Evolutionary conservation across 768 basidiomycete species (phyloP), one percentile per base, ranked within the genome.

Genomic region (Rhodotorula sphaerocarpa): DNA sequence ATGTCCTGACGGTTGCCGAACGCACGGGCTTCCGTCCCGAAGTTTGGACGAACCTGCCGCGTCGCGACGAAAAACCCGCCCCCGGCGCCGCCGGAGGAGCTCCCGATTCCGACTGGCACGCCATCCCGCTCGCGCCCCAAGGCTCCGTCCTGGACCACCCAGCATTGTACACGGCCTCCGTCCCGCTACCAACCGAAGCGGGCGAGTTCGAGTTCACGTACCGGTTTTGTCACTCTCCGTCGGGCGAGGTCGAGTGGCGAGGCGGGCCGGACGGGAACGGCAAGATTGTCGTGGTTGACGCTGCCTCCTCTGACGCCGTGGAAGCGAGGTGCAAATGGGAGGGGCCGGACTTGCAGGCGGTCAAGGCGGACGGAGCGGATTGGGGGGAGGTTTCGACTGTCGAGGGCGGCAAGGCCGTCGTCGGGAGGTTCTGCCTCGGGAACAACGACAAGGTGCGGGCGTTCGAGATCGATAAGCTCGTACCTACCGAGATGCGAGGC

Each of bases 41-140:
- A 44, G 33, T 57, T 1, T 63, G 61, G 61, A 63, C 55, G 21
- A 46, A 57, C 43, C 43, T 56, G 7, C 46, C 53, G 18, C 7
- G 10, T 23, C 31, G 30, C 28, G 3, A 23, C 31, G 2, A 50
- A 28, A 39, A n/a, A n/a, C n/a, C 36, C 36, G 16, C 36, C 36
- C 16, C 46, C 55, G 31, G 50, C 15, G 31, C 36, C n/a, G 34
- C 23, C 1, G 54, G 31, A 5, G 45, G 12, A 23, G n/a, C n/a
- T 12, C 2, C 3, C 46, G 14, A 31, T 18, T 20, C 31, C 9
- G 25, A 43, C 5, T 59, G 58, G 58, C 42, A 36, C 31, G 39
- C 58, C 7, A n/a, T 59, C 16, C 51, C 51, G 1, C 36, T 60
- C 36, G 6, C 34, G 10, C 50, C 58, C 36, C 45, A n/a, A n/a